These are phyloP conservation scores for Salix brachista DNA, from an alignment of 345 rosid genomes.

Conservation along the genomic window DNA sequence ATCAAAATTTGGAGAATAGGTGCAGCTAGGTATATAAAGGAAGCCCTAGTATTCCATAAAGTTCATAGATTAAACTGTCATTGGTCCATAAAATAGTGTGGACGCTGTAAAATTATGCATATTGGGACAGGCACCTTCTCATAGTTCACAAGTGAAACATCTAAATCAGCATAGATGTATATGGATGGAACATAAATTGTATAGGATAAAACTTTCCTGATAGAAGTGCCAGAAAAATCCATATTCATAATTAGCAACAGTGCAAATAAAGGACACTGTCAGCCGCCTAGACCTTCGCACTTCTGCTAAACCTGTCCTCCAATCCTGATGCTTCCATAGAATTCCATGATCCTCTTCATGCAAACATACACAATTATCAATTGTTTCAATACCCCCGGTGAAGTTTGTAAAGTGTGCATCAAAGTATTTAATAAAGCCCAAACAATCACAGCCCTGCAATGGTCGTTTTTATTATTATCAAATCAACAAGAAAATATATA, in stretches of 20 bases:
- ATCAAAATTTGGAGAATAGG: not conserved
- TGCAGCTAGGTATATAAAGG: conserved; percentile 1
- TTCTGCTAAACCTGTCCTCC: conserved; percentile 96
- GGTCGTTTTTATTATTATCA: not conserved
- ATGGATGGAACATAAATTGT: not conserved
- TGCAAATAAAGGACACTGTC: conserved; percentile 74
- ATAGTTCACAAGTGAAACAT: not conserved
- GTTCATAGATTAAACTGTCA: not conserved
- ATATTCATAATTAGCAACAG: conserved; percentile 89
- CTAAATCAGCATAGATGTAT: not conserved
- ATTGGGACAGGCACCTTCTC: not conserved
- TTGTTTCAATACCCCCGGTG: conserved; percentile 88
- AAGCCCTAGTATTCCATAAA: not conserved
- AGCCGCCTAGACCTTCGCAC: conserved; percentile 84
- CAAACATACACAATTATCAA: conserved; percentile 84
- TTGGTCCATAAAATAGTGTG: not conserved
- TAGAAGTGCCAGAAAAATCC: conserved; percentile 94
- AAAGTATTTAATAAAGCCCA: conserved; percentile 80
- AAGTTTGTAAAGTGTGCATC: conserved; percentile 88
- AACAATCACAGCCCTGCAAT: conserved; percentile 81
- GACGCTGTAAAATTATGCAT: not conserved
- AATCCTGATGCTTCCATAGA: conserved; percentile 95
- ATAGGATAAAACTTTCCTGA: conserved; percentile 49
- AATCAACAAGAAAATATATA: not conserved
- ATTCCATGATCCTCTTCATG: conserved; percentile 94